phyloP scores from a whole-genome alignment of 371 early-diverging fungal species.

The Globomyces sp. region DNA sequence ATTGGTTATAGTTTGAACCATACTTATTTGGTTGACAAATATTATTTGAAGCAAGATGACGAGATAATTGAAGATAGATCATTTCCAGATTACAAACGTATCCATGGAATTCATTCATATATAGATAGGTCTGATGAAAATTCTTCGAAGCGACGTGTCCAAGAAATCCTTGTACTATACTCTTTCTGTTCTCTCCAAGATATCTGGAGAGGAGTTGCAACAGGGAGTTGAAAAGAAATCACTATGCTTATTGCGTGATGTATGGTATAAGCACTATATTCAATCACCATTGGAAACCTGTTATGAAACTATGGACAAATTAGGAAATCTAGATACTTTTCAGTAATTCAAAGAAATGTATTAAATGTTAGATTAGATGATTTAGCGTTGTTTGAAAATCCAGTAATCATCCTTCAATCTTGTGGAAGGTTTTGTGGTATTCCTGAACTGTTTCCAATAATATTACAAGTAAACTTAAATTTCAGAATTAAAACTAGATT shows the following conservation, averaged over 20 bases:
- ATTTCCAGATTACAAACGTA: too few species aligned
- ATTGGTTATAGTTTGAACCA: too few species aligned
- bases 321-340: neutral
- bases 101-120: neutral
- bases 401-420: neutral
- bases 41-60: too few species aligned
- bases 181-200: neutral
- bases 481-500: constrained; percentile 2
- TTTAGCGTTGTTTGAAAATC: too few species aligned
- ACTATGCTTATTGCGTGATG: neutral
- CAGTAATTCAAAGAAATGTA: too few species aligned
- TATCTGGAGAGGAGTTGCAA: neutral
- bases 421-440: neutral
- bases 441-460: neutral
- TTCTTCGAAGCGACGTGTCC: neutral
- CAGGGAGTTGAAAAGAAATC: neutral
- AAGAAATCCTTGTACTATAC: neutral
- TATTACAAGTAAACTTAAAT: neutral
- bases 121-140: neutral
- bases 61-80: too few species aligned
- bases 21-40: too few species aligned
- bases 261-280: neutral
- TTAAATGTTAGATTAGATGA: too few species aligned
- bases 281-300: neutral
- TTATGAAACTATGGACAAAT: neutral